phyloP scores from a whole-genome alignment of 768 basidiomycete genomes.

The Mycena pura region DNA sequence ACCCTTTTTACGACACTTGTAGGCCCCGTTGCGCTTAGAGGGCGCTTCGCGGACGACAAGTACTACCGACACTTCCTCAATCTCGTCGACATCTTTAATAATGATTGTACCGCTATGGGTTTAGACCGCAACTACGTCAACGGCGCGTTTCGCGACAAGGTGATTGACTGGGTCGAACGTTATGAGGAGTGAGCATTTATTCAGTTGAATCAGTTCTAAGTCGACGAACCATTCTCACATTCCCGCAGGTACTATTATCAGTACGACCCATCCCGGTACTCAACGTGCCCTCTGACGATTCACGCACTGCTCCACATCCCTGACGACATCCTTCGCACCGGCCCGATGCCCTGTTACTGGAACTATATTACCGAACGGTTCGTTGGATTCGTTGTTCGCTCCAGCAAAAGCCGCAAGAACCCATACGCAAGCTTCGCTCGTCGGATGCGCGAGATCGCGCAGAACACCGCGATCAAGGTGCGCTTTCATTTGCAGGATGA shows the following conservation, averaged over 20 bases:
- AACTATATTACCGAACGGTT: neutral
- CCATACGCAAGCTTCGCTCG: conserved; percentile 12
- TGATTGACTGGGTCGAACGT: neutral
- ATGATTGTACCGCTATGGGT: neutral
- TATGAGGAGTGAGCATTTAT: neutral
- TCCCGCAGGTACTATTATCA: neutral
- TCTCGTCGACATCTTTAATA: neutral
- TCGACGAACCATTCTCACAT: neutral
- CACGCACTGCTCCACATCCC: too few relatives aligned
- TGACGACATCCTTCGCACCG: too few relatives aligned
- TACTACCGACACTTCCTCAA: neutral
- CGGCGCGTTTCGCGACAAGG: neutral
- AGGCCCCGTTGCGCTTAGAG: neutral
- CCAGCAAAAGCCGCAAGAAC: neutral
- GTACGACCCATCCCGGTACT: neutral
- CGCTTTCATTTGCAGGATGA: neutral
- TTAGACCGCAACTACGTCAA: conserved; percentile 2
- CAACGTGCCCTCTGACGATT: neutral
- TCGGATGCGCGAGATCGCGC: neutral
- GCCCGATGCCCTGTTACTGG: too few relatives aligned
- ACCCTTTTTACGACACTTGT: conserved; percentile 1
- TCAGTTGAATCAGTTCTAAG: too few relatives aligned
- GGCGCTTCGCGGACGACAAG: neutral
- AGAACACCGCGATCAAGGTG: conserved; percentile 5
- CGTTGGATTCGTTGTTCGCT: neutral